Conservation (phyloP, 2,329 filamentous ascomycete genomes). For the Orbilia javanica region DNA sequence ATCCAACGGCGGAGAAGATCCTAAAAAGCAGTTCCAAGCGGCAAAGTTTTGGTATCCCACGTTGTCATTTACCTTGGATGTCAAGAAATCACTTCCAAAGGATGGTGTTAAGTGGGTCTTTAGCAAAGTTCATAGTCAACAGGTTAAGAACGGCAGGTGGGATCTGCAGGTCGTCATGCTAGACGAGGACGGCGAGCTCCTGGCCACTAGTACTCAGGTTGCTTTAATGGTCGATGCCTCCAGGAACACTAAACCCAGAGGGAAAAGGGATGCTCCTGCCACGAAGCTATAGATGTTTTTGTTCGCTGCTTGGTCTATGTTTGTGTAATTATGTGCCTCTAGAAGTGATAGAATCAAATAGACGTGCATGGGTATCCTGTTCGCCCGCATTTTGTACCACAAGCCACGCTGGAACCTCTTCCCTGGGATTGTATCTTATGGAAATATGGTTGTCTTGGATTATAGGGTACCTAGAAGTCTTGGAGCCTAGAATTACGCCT, state of each 20-base stretch:
- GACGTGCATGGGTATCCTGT: not conserved
- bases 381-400: constrained; percentile 7
- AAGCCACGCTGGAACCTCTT: not conserved
- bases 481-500: not conserved
- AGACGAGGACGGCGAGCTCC: constrained; percentile 74
- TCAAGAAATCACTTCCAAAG: constrained; percentile 78
- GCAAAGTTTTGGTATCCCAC: constrained; percentile 80
- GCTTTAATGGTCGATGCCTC: constrained; percentile 74
- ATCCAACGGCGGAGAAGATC: constrained; percentile 56
- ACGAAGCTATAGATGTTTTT: constrained; percentile 23
- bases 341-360: constrained; percentile 4
- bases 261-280: constrained; percentile 62
- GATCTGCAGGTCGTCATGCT: constrained; percentile 79
- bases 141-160: constrained; percentile 77
- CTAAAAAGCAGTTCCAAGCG: constrained; percentile 62
- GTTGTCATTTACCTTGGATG: constrained; percentile 78
- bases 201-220: constrained; percentile 78
- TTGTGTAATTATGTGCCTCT: not conserved
- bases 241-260: constrained; percentile 73
- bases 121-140: constrained; percentile 74
- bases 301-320: not conserved
- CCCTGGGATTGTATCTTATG: not conserved
- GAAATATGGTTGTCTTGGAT: not conserved
- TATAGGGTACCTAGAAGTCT: not conserved
- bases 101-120: constrained; percentile 80